Evolutionary conservation across 305 asterid genomes (phyloP).

Genomic region (Fraxinus albicans): DNA sequence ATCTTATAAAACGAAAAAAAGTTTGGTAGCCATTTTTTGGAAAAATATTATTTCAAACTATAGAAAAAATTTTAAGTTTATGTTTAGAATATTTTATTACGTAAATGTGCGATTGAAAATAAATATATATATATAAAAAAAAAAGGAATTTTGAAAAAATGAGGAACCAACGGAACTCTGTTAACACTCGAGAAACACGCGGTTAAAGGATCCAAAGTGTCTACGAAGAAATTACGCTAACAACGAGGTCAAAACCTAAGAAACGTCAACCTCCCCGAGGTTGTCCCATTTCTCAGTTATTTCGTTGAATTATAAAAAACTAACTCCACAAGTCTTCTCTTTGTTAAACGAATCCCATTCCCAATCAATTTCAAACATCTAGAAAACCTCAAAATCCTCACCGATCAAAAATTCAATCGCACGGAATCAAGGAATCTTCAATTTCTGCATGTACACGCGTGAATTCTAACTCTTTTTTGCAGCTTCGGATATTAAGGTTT

Average conservation of each 20-base stretch:
- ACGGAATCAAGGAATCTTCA: slow-evolving; percentile 1
- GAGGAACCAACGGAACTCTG: no score
- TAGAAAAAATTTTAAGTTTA: no score
- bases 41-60: no score
- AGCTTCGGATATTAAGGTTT: not conserved
- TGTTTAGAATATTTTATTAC: no score
- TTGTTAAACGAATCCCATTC: slow-evolving; percentile 14
- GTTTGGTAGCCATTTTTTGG: no score
- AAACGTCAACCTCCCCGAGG: slow-evolving; percentile 18
- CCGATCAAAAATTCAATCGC: not conserved
- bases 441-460: not conserved
- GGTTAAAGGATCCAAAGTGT: not conserved
- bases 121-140: no score
- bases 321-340: not conserved
- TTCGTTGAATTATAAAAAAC: not conserved
- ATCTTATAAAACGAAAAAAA: no score
- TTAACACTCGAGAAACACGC: not conserved
- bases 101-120: no score
- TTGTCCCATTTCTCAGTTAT: not conserved
- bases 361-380: not conserved
- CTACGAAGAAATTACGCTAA: not conserved
- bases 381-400: not conserved
- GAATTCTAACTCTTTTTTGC: not conserved
- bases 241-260: slow-evolving; percentile 1
- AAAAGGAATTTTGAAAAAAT: no score